Evolutionary conservation across 371 early-diverging fungal genomes (phyloP), one percentile per base, ranked within the genome.

Genomic region (Blakeslea trispora): DNA sequence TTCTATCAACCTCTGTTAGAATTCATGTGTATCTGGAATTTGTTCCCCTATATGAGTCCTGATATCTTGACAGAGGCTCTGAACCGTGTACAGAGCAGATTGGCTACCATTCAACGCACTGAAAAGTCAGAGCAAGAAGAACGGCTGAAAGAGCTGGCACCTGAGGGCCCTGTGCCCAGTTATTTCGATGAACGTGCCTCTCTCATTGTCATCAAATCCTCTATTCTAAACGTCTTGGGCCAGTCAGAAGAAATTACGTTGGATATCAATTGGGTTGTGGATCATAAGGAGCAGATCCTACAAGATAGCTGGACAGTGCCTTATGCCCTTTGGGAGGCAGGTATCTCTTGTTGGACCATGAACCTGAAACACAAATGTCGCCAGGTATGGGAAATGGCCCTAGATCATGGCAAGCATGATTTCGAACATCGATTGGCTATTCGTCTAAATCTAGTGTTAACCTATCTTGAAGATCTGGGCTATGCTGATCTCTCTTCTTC

Each of bases 301-400:
- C 63, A 69, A 4, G 84, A 85, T 41, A 75, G 74, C 8, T 85
- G 83, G 82, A 72, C 78, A 1, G 70, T 81, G 0, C 86, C 86
- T 7, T 85, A 77, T 61, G 82, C 83, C 0, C 69, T 73, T 32
- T 85, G 84, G 82, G 79, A 81, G 47, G 69, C 74, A 7, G 78
- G 78, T 18, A 57, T 78, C 21, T 50, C 75, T 21, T 68, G 62
- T 14, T 74, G 75, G 75, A 24, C 54, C 8, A 19, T 65, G 6
- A 63, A 67, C 35, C 49, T 60, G 24, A 62, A 69, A 39, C 50
- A 58, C 14, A 61, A 68, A 21, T 69, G 73, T 53, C 51, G 64
- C 47, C 63, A 73, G 39, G 45, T 69, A 9, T 75, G 79, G 75
- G 74, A 78, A 23, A 63, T 60, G 58, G 73, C 79, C 3, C 39